Conservation (phyloP, 352 stramenopile species). For the Phytophthora podocarpi region DNA sequence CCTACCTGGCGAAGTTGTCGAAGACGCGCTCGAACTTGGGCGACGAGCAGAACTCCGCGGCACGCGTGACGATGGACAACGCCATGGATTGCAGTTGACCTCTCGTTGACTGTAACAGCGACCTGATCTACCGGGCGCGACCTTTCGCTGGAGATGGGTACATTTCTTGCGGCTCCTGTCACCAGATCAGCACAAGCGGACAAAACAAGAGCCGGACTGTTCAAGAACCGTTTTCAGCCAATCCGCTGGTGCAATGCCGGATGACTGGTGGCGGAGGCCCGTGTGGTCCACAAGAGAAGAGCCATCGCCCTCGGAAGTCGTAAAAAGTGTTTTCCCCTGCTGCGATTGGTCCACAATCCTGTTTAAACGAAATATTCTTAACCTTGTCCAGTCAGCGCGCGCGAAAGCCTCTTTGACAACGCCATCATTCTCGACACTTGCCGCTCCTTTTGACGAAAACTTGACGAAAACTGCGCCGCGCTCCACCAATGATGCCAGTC, state of each 20-base stretch:
- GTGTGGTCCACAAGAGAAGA: constrained; percentile 6
- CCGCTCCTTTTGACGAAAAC: neutral
- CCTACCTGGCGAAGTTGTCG: constrained; percentile 75
- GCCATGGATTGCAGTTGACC: constrained; percentile 37
- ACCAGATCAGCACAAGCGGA: neutral
- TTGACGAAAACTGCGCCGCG: neutral
- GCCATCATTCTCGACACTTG: neutral
- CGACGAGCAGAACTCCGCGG: constrained; percentile 70
- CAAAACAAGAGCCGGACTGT: neutral
- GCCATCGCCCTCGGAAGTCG: neutral
- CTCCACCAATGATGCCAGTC: constrained; percentile 65
- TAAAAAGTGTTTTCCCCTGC: neutral
- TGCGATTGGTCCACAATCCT: neutral
- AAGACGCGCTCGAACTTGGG: constrained; percentile 81
- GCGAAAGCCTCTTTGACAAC: neutral
- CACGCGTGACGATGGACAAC: constrained; percentile 60
- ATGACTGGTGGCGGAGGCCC: constrained; percentile 33
- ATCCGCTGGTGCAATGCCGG: constrained; percentile 6
- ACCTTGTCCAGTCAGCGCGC: neutral
- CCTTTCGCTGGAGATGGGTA: constrained; percentile 32
- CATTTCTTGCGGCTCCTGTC: neutral
- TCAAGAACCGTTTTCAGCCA: constrained; percentile 13
- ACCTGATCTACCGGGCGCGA: constrained; percentile 10
- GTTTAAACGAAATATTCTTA: neutral
- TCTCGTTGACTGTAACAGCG: neutral